Conservation (phyloP, 2,329 filamentous ascomycete genomes). For the Hypoxylon sp. region DNA sequence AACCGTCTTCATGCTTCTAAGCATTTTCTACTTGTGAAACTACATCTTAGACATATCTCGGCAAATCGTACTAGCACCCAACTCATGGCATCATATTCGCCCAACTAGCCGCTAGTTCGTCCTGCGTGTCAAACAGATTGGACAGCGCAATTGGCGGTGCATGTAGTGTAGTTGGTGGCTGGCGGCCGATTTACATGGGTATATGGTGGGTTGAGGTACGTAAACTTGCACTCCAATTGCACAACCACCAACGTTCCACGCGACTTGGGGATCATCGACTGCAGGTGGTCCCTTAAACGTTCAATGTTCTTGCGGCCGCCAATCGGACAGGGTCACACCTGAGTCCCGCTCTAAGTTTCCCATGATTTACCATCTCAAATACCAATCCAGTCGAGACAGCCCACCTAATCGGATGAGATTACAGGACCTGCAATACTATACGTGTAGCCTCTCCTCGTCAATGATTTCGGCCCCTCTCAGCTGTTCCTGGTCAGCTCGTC, state of each 20-base stretch:
- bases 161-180: slow-evolving; percentile 19
- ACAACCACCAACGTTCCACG: slow-evolving; percentile 45
- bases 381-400: slow-evolving; percentile 34
- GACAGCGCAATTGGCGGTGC: slow-evolving; percentile 33
- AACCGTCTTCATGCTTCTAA: slow-evolving; percentile 4
- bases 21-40: slow-evolving; percentile 1
- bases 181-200: slow-evolving; percentile 26
- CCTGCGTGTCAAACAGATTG: slow-evolving; percentile 33
- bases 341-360: slow-evolving; percentile 40
- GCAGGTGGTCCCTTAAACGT: slow-evolving; percentile 31
- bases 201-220: slow-evolving; percentile 14
- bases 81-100: slow-evolving; percentile 39
- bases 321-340: slow-evolving; percentile 48
- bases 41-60: slow-evolving; percentile 12
- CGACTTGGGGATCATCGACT: slow-evolving; percentile 49
- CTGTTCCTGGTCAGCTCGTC: slow-evolving; percentile 30
- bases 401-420: slow-evolving; percentile 35
- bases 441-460: slow-evolving; percentile 41
- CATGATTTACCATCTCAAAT: slow-evolving; percentile 34
- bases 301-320: slow-evolving; percentile 31
- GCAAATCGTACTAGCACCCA: slow-evolving; percentile 30
- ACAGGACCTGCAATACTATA: slow-evolving; percentile 30
- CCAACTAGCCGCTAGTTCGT: slow-evolving; percentile 37
- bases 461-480: slow-evolving; percentile 37
- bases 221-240: slow-evolving; percentile 32